Base-by-base conservation (phyloP, 805 yeast species). In the Yamadazyma philogaea region DNA sequence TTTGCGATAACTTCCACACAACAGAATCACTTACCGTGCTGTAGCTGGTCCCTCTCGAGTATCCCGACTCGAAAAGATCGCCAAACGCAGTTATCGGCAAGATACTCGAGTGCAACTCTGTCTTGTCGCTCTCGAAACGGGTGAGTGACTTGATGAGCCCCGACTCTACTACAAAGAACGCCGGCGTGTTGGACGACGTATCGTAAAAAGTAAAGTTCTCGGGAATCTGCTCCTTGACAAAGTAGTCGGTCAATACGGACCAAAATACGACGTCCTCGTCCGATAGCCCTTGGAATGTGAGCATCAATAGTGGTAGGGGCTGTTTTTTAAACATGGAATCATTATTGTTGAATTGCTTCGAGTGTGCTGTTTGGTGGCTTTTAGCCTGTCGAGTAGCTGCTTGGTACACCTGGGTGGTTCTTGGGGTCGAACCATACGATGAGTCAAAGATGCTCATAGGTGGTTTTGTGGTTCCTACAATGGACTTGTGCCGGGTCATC, bases 41-140 rank as follows among this genome's bases (percentile, higher is more conserved):
- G 42, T 81, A 76, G 3, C 63, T 59, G 3, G 77, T 69, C 10
- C 71, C 67, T 8, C 79, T 66, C 34, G 72, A 65, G 8, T 61
- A 58, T 12, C 55, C 43, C 6, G 48, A 34, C 31, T 59, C 66
- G 12, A 53, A 57, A 31, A 68, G 57, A 37, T 84, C 88, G 2
- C 95, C 93, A 60, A 84, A 83, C 1, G 86, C 77, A 0, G 91
- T 84, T 45, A 84, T 76, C 4, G 93, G 88, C 40, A 86, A 71
- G 26, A 84, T 79, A 14, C 68, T 61, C 11, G 70, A 62, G 18
- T 60, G 64, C 16, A 70, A 54, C 41, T 61, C 70, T 2, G 66
- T 53, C 30, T 57, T 55, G 34, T 66, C 70, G 40, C 63, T 63
- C 39, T 70, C 74, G 43, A 70, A 66, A 40, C 61, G 59, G 42